Percentiles rank a stretch among this genome's conserved stretches.
These are phyloP conservation scores for Acacia crassicarpa DNA, from an alignment of 306 rosid genomes.

Conservation along the genomic window DNA sequence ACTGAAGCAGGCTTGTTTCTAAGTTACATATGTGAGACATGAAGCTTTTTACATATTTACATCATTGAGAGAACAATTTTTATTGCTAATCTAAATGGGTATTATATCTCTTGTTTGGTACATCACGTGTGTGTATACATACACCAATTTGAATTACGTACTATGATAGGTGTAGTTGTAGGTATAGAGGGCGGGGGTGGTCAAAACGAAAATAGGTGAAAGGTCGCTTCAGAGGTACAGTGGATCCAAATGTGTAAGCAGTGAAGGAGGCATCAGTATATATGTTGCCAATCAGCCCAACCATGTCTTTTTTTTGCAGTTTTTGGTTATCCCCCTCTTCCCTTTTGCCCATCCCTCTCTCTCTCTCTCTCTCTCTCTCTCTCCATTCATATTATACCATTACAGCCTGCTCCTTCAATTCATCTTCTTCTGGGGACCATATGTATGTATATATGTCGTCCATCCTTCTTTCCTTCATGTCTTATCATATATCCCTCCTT, in stretches of 20 bases:
- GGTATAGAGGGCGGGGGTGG: not conserved
- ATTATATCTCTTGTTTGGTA: not conserved
- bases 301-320: conserved; percentile 36
- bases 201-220: conserved; percentile 35
- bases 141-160: not conserved
- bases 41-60: accelerated
- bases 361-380: not conserved
- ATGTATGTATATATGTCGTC: not conserved
- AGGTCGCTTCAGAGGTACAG: conserved; percentile 68
- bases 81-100: no score
- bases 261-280: conserved; percentile 47
- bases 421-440: conserved; percentile 38
- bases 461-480: conserved; percentile 4
- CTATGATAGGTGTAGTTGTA: not conserved
- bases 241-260: conserved; percentile 33
- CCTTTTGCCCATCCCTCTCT: conserved; percentile 29
- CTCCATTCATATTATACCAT: not conserved
- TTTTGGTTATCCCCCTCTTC: conserved; percentile 26
- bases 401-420: not conserved
- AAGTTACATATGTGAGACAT: no score
- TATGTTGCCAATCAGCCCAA: conserved; percentile 51
- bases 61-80: no score
- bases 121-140: not conserved
- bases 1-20: not conserved
- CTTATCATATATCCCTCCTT: not conserved